Conservation (phyloP, 2,329 filamentous ascomycete genomes). For the Nannizziopsis arthrosporioides region DNA sequence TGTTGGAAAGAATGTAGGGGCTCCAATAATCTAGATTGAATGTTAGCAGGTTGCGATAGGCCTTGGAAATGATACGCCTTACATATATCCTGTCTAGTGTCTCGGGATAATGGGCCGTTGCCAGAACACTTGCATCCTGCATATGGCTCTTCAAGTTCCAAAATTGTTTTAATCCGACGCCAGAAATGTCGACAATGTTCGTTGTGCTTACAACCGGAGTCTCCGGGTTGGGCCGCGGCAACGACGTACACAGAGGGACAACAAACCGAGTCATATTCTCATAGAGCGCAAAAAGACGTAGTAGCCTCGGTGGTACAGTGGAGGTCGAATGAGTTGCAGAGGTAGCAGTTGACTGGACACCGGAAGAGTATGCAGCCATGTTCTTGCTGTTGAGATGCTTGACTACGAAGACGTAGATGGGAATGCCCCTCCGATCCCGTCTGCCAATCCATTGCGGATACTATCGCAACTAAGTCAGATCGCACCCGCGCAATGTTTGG, state of each 20-base stretch:
- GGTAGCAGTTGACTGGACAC: conserved; percentile 37
- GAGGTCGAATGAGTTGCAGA: conserved; percentile 49
- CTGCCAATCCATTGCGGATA: conserved; percentile 94
- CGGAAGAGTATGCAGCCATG: conserved; percentile 59
- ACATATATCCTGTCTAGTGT: conserved; percentile 73
- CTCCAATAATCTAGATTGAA: conserved; percentile 59
- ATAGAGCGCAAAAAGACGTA: conserved; percentile 84
- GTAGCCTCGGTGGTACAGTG: conserved; percentile 54
- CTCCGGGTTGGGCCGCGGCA: conserved; percentile 60
- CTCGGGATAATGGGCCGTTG: conserved; percentile 90
- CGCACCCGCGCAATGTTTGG: neutral
- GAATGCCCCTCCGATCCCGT: conserved; percentile 79
- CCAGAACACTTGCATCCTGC: conserved; percentile 79
- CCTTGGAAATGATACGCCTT: conserved; percentile 19
- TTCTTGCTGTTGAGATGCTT: conserved; percentile 70
- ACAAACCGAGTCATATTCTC: conserved; percentile 83
- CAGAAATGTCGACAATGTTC: conserved; percentile 87
- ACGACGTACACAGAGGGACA: conserved; percentile 69
- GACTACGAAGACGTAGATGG: conserved; percentile 84
- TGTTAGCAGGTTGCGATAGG: conserved; percentile 1
- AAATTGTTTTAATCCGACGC: conserved; percentile 82
- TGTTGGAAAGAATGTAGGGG: conserved; percentile 80
- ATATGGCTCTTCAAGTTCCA: conserved; percentile 92
- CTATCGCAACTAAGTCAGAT: conserved; percentile 31
- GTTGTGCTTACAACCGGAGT: conserved; percentile 88